Percentiles rank a stretch among this genome's conserved stretches.
phyloP scores from a whole-genome alignment of 1,139 yeast species.

The Protomyces inundatus region DNA sequence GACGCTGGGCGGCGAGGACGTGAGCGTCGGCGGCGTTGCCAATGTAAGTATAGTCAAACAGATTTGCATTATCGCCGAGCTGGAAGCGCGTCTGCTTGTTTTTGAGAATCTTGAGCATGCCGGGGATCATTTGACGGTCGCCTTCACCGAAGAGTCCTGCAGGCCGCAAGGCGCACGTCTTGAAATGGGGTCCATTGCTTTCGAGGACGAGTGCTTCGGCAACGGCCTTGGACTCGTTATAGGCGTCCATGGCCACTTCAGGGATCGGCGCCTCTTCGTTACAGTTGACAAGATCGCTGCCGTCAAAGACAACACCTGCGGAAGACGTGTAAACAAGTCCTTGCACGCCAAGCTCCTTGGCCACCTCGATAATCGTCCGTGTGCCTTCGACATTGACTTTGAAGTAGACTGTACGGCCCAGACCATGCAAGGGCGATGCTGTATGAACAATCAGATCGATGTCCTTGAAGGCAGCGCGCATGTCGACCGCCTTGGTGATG shows the following conservation, averaged over 20 bases:
- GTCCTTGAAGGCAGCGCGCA: conserved; percentile 54
- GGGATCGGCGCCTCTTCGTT: conserved; percentile 89
- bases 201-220: conserved; percentile 79
- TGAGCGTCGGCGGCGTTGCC: conserved; percentile 99
- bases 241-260: conserved; percentile 87
- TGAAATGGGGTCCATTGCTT: conserved; percentile 50
- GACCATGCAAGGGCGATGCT: conserved; percentile 93
- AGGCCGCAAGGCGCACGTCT: conserved; percentile 87
- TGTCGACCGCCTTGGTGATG: conserved; percentile 67
- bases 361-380: conserved; percentile 60
- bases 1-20: conserved; percentile 77
- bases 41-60: conserved; percentile 97
- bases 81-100: conserved; percentile 88
- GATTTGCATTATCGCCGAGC: conserved; percentile 84
- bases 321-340: conserved; percentile 92
- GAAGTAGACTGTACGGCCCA: conserved; percentile 69
- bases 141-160: conserved; percentile 99
- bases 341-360: conserved; percentile 49
- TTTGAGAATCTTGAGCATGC: conserved; percentile 74
- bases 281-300: conserved; percentile 82
- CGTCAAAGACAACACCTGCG: conserved; percentile 95
- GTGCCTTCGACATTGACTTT: conserved; percentile 93
- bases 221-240: conserved; percentile 81
- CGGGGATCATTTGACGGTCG: conserved; percentile 93
- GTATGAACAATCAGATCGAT: conserved; percentile 83